Conservation (phyloP, 179 eudicot genomes). For the Sideroxylon spinosum region DNA sequence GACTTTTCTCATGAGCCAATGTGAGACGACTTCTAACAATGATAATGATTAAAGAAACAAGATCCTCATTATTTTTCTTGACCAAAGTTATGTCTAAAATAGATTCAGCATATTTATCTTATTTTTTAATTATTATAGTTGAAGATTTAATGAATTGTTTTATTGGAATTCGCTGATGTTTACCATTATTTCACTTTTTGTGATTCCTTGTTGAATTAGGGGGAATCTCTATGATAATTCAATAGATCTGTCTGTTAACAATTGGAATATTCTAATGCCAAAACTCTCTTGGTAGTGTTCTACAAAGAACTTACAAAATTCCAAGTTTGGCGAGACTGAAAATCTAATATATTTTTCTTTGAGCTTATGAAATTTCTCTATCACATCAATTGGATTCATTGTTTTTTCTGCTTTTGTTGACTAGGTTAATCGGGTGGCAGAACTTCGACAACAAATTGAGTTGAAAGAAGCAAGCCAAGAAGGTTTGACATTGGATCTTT, state of each 20-base stretch:
- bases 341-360: not conserved
- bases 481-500: constrained; percentile 42
- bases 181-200: not conserved
- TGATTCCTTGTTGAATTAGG: not conserved
- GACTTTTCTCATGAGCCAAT: too few relatives aligned
- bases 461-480: constrained; percentile 61
- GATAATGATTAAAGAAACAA: not conserved
- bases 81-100: not conserved
- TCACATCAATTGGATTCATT: constrained; percentile 10
- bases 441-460: constrained; percentile 64
- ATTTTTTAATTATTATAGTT: not conserved
- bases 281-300: not conserved
- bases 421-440: constrained; percentile 65
- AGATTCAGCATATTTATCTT: not conserved
- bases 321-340: not conserved
- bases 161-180: not conserved
- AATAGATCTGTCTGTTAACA: not conserved
- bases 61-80: not conserved
- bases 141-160: not conserved
- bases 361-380: not conserved
- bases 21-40: too few relatives aligned
- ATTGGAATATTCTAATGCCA: not conserved
- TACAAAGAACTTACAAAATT: not conserved
- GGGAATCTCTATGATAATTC: not conserved
- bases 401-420: constrained; percentile 14